Conservation (phyloP, 1,139 yeast species). For the Suhomyces yuchorum region DNA sequence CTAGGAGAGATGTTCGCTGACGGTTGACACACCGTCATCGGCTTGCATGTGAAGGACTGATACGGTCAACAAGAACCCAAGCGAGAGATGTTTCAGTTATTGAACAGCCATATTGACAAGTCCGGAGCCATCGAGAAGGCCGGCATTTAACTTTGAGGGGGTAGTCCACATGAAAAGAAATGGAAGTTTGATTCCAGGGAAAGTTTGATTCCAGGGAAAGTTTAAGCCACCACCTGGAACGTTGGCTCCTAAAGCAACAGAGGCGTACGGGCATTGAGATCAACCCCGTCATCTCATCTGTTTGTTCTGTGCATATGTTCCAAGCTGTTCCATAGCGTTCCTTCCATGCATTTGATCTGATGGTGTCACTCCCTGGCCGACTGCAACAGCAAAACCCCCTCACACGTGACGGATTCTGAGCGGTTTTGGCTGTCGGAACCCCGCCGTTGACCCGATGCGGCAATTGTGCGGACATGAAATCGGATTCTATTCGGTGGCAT, state of each 20-base stretch:
- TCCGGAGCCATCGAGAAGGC: too few relatives aligned
- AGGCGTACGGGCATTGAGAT: too few relatives aligned
- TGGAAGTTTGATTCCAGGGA: too few relatives aligned
- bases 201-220: too few relatives aligned
- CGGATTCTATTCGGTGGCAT: conserved; percentile 2
- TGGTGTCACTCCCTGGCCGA: background rate
- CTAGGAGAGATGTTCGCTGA: too few relatives aligned
- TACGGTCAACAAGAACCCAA: too few relatives aligned
- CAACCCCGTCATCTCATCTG: background rate
- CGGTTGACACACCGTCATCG: too few relatives aligned
- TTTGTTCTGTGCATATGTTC: background rate
- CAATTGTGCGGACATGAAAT: background rate
- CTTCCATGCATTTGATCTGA: background rate
- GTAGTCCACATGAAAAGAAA: background rate
- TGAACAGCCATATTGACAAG: too few relatives aligned
- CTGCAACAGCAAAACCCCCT: conserved; percentile 1
- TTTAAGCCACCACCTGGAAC: too few relatives aligned
- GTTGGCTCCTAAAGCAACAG: too few relatives aligned
- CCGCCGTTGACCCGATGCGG: background rate
- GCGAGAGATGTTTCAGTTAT: too few relatives aligned
- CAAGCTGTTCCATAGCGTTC: background rate
- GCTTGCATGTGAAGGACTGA: too few relatives aligned
- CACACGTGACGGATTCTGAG: background rate
- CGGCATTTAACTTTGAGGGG: background rate
- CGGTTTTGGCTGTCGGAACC: background rate